Evolutionary conservation across 371 early-diverging fungal species (phyloP).

Genomic region (Mortierella sp.): DNA sequence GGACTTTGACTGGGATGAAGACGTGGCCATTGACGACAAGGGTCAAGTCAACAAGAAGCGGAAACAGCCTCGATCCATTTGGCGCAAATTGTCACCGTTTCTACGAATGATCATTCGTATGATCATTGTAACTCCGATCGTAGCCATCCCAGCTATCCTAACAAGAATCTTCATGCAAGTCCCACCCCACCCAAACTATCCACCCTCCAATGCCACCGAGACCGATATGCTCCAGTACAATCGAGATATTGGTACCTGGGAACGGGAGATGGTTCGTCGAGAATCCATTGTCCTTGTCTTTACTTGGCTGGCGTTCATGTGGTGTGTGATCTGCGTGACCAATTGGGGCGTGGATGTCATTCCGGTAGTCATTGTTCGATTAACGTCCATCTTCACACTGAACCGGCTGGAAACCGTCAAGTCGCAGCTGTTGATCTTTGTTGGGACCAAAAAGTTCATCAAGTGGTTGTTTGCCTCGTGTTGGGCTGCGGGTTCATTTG

Average conservation of each 20-base stretch:
- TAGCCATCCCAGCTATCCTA: conserved; percentile 45
- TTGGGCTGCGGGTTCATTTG: conserved; percentile 48
- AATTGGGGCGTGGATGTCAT: conserved; percentile 53
- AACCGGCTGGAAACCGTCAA: conserved; percentile 33
- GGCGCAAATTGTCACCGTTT: conserved; percentile 46
- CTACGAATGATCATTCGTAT: conserved; percentile 47
- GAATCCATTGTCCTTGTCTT: conserved; percentile 44
- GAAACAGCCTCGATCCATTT: conserved; percentile 18
- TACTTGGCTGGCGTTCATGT: conserved; percentile 47
- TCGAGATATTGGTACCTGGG: not conserved
- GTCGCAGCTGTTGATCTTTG: conserved; percentile 43
- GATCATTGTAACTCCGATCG: conserved; percentile 36
- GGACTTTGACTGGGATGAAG: conserved; percentile 55
- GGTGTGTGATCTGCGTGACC: conserved; percentile 46
- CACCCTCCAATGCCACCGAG: conserved; percentile 4
- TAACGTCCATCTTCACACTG: conserved; percentile 34
- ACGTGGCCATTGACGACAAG: conserved; percentile 44
- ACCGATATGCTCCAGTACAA: conserved; percentile 3
- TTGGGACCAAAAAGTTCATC: conserved; percentile 45
- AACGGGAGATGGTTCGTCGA: conserved; percentile 14
- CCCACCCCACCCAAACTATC: not conserved
- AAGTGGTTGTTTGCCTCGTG: conserved; percentile 49
- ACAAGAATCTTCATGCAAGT: conserved; percentile 25
- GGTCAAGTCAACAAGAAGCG: conserved; percentile 27
- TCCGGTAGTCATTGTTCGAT: conserved; percentile 41